These are phyloP conservation scores for Arthrobotrys entomopaga DNA, from an alignment of 2,329 filamentous ascomycete species.

Conservation along the genomic window DNA sequence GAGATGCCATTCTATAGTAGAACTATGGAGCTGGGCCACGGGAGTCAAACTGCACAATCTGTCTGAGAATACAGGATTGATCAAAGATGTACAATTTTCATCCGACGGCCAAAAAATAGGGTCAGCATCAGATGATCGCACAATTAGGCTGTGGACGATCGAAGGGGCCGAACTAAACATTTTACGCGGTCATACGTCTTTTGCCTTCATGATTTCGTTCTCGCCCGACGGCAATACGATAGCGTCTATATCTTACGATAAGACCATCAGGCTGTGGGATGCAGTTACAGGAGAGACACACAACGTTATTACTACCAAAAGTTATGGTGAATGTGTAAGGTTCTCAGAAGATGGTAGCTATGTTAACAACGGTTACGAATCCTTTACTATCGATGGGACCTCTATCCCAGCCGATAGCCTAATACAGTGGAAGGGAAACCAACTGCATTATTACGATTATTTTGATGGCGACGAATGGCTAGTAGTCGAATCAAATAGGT, in stretches of 20 bases:
- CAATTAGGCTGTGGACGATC: not conserved
- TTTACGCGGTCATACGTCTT: too few relatives aligned
- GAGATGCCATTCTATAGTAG: not conserved
- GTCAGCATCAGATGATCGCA: not conserved
- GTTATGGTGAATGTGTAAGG: not conserved
- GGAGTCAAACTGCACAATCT: too few relatives aligned
- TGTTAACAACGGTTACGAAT: not conserved
- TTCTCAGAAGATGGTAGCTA: not conserved
- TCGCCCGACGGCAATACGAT: conserved; percentile 68
- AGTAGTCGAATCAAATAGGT: too few relatives aligned
- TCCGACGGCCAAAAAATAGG: not conserved
- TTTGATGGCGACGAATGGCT: too few relatives aligned
- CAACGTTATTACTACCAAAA: not conserved
- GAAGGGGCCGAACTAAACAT: not conserved
- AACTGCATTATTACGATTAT: too few relatives aligned
- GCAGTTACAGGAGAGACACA: not conserved
- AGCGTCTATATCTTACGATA: too few relatives aligned
- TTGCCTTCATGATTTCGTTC: conserved; percentile 72
- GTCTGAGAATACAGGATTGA: not conserved
- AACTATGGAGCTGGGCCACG: conserved; percentile 7
- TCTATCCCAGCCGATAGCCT: too few relatives aligned
- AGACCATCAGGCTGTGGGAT: too few relatives aligned
- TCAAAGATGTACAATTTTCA: not conserved
- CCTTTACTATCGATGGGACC: too few relatives aligned
- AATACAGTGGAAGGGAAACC: too few relatives aligned